Evolutionary conservation across 306 rosid species (phyloP).

Genomic region (Vigna radiata): DNA sequence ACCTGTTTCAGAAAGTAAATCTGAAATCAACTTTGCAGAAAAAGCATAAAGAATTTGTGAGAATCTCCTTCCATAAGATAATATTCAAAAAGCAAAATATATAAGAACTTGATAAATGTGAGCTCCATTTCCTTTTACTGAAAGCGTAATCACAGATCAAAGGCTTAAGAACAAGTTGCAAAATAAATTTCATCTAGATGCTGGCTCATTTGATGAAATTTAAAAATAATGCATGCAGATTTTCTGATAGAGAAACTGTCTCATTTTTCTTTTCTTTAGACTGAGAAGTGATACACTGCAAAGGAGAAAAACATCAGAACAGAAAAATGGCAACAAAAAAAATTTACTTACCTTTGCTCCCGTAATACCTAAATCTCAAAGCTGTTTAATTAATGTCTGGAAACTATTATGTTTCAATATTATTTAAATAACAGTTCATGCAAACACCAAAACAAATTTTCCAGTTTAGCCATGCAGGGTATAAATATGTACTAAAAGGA

Average conservation of each 20-base stretch:
- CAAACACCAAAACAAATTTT: background rate
- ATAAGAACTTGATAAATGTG: too few relatives aligned
- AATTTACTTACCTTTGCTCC: background rate
- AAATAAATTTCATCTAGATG: slow-evolving; percentile 21
- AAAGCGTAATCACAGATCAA: background rate
- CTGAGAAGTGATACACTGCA: background rate
- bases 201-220: too few relatives aligned
- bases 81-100: background rate
- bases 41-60: background rate
- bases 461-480: background rate
- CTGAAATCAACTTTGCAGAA: background rate
- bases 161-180: background rate
- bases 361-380: background rate
- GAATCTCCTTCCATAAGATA: background rate
- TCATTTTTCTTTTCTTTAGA: background rate
- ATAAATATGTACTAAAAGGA: background rate
- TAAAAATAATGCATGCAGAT: too few relatives aligned
- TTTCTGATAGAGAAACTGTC: background rate
- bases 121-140: background rate
- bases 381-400: background rate
- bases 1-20: background rate
- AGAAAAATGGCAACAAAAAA: background rate
- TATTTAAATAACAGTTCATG: too few relatives aligned
- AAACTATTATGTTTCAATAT: background rate
- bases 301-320: background rate